phyloP scores from a whole-genome alignment of 2,329 filamentous ascomycete genomes.

The Botrytis fabae region DNA sequence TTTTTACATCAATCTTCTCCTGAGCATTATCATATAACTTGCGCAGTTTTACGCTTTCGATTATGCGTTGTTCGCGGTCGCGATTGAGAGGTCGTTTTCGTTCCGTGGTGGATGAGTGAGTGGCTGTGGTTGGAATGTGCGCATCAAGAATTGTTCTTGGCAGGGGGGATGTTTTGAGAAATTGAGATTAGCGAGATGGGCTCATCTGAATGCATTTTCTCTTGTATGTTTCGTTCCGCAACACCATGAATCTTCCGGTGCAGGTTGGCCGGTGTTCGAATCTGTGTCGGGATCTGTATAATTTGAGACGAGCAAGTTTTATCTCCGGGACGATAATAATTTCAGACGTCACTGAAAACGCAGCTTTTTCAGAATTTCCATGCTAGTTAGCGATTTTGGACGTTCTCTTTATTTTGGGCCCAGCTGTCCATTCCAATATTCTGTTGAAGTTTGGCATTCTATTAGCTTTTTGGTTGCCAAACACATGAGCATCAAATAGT shows the following conservation, averaged over 20 bases:
- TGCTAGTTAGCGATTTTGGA: neutral
- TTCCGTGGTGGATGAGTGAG: neutral
- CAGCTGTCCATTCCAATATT: neutral
- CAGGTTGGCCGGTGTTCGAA: neutral
- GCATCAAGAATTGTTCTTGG: neutral
- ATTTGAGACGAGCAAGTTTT: neutral
- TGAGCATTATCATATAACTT: neutral
- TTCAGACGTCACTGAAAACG: neutral
- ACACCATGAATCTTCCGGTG: neutral
- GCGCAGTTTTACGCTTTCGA: neutral
- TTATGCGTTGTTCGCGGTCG: neutral
- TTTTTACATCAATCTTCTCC: neutral
- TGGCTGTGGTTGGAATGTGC: neutral
- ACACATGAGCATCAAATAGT: neutral
- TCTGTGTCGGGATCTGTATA: neutral
- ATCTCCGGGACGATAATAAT: neutral
- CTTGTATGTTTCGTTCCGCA: neutral
- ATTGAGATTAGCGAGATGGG: neutral
- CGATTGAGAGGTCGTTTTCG: neutral
- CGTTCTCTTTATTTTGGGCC: neutral
- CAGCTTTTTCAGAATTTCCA: neutral
- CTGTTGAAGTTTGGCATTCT: rapidly evolving
- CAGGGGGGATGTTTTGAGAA: neutral
- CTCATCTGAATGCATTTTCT: neutral
- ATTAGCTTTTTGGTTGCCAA: neutral